Evolutionary conservation across 495 filamentous ascomycete species (phyloP).

Genomic region (Astrocystis sublimbata): DNA sequence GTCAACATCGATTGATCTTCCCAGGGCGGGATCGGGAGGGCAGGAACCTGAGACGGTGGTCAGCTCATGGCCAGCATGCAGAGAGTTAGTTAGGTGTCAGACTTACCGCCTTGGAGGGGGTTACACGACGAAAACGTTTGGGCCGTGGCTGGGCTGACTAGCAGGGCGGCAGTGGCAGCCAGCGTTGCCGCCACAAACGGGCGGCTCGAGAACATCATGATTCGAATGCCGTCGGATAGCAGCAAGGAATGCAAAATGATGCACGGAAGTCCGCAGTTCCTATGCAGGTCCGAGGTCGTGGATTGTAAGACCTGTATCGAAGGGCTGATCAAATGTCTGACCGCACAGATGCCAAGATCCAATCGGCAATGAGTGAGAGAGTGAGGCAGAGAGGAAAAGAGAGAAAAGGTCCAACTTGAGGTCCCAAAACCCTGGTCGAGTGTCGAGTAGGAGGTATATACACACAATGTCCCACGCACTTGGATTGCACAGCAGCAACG

Average conservation of each 20-base stretch:
- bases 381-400: background rate
- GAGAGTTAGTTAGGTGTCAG: background rate
- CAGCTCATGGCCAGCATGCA: conserved; percentile 14
- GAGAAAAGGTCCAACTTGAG: background rate
- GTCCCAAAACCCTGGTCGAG: no score
- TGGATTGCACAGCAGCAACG: background rate
- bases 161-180: conserved; percentile 28
- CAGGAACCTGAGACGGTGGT: conserved; percentile 49
- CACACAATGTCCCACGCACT: background rate
- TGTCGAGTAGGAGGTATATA: no score
- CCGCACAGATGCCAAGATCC: no score
- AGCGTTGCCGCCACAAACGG: conserved; percentile 22
- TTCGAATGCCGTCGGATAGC: background rate
- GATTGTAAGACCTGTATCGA: background rate
- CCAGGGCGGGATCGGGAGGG: conserved; percentile 77
- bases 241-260: background rate
- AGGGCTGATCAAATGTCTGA: background rate
- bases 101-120: conserved; percentile 63
- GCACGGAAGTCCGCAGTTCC: background rate
- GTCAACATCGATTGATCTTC: conserved; percentile 74
- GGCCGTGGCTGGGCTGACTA: conserved; percentile 43
- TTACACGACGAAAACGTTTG: conserved; percentile 78
- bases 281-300: background rate
- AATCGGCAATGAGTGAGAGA: no score
- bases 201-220: conserved; percentile 24